Percentiles rank a stretch among this genome's conserved stretches.
phyloP scores from a whole-genome alignment of 768 basidiomycete species.

The Podaxis sp. region DNA sequence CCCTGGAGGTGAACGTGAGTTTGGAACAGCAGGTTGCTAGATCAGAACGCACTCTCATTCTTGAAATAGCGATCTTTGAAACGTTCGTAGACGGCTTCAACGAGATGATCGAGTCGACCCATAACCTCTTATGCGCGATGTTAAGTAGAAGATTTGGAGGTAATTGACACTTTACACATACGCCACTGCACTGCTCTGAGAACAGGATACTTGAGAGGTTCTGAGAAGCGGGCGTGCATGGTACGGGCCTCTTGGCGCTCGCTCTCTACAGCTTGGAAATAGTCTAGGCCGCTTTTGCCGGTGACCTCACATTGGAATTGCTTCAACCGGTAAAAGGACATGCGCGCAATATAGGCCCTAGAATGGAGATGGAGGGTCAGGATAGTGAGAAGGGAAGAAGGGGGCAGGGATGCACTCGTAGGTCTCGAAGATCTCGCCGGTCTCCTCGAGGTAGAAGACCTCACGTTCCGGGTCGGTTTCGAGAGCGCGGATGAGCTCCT shows the following conservation, averaged over 20 bases:
- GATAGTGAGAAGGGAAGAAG: conserved; percentile 20
- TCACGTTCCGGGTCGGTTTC: conserved; percentile 62
- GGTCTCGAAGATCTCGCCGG: conserved; percentile 95
- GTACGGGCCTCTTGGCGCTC: conserved; percentile 87
- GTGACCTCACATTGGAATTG: conserved; percentile 98
- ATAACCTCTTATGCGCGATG: conserved; percentile 72
- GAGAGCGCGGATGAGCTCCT: conserved; percentile 59
- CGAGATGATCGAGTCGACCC: conserved; percentile 91
- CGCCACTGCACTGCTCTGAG: conserved; percentile 96
- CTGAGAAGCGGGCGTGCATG: conserved; percentile 88
- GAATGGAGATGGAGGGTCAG: conserved; percentile 20
- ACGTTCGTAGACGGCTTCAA: conserved; percentile 92
- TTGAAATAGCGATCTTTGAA: conserved; percentile 95
- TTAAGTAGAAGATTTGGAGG: conserved; percentile 13
- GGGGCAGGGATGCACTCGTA: conserved; percentile 73
- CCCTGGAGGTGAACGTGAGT: conserved; percentile 39
- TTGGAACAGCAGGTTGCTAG: conserved; percentile 14
- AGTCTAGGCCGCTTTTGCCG: conserved; percentile 90
- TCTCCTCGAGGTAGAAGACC: conserved; percentile 90
- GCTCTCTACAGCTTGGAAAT: conserved; percentile 90
- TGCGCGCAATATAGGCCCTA: conserved; percentile 81
- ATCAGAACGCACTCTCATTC: conserved; percentile 71
- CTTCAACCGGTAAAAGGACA: conserved; percentile 91
- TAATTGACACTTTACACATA: conserved; percentile 42
- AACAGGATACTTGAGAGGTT: conserved; percentile 87